Conservation (phyloP, 176 grass and related monocot genomes). For the Eragrostis curvula region DNA sequence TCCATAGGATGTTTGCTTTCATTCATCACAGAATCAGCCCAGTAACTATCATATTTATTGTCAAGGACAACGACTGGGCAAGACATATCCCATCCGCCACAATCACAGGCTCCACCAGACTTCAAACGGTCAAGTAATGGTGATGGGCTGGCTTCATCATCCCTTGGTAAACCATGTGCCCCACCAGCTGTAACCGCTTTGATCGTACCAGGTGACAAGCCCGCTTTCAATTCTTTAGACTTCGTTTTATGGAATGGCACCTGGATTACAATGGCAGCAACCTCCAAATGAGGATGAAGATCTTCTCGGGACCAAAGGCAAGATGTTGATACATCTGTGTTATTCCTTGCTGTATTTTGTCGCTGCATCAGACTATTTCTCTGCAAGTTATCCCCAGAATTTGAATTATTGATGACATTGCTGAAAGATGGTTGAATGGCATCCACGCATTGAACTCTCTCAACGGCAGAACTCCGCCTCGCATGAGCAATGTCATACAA, state of each 20-base stretch:
- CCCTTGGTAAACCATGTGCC: conserved; percentile 72
- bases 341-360: conserved; percentile 45
- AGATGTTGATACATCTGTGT: conserved; percentile 57
- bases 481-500: conserved; percentile 92
- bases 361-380: conserved; percentile 54
- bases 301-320: conserved; percentile 80
- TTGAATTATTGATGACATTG: conserved; percentile 40
- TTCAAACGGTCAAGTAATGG: conserved; percentile 86
- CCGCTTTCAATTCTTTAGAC: conserved; percentile 50
- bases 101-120: conserved; percentile 85
- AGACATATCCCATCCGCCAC: conserved; percentile 98
- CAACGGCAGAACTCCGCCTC: conserved; percentile 64
- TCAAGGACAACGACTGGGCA: conserved; percentile 87
- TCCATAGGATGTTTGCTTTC: conserved; percentile 66
- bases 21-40: conserved; percentile 49
- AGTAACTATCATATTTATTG: conserved; percentile 62
- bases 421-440: conserved; percentile 40
- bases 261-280: conserved; percentile 69
- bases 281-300: conserved; percentile 85
- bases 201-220: conserved; percentile 39
- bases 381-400: conserved; percentile 40
- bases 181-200: conserved; percentile 74
- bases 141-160: conserved; percentile 71
- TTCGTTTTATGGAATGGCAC: conserved; percentile 76
- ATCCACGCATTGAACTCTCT: conserved; percentile 55